Conservation (phyloP, 805 yeast genomes). For the Saccharomycopsis lassenensis region DNA sequence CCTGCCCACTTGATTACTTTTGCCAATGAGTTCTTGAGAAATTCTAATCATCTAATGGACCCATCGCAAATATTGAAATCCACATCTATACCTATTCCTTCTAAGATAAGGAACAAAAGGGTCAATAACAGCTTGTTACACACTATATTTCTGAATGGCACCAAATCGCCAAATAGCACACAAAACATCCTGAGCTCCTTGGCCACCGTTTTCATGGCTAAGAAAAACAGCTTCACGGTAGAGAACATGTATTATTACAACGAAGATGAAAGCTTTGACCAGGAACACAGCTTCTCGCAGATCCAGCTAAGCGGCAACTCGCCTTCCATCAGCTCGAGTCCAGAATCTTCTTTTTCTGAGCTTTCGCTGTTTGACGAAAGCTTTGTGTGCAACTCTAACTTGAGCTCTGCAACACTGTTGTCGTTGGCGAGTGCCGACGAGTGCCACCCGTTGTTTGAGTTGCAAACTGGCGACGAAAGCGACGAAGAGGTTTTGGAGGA, state of each 20-base stretch:
- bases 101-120: too few relatives aligned
- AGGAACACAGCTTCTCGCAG: too few relatives aligned
- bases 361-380: constrained; percentile 6
- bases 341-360: constrained; percentile 13
- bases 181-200: too few relatives aligned
- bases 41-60: too few relatives aligned
- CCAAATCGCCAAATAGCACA: too few relatives aligned
- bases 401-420: constrained; percentile 10
- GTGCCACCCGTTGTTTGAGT: constrained; percentile 9
- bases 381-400: constrained; percentile 5
- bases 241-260: neutral
- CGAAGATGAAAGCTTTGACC: neutral
- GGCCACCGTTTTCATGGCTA: constrained; percentile 15
- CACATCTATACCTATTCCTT: too few relatives aligned
- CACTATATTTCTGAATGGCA: too few relatives aligned
- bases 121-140: too few relatives aligned
- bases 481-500: constrained; percentile 1
- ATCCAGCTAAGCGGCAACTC: neutral
- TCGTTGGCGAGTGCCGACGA: constrained; percentile 6
- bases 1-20: too few relatives aligned
- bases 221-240: constrained; percentile 14
- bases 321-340: constrained; percentile 7
- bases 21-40: too few relatives aligned
- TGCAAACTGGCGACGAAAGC: neutral
- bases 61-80: too few relatives aligned